These are phyloP conservation scores for Plicaturopsis crispa DNA, from an alignment of 768 basidiomycete genomes.

Conservation along the genomic window DNA sequence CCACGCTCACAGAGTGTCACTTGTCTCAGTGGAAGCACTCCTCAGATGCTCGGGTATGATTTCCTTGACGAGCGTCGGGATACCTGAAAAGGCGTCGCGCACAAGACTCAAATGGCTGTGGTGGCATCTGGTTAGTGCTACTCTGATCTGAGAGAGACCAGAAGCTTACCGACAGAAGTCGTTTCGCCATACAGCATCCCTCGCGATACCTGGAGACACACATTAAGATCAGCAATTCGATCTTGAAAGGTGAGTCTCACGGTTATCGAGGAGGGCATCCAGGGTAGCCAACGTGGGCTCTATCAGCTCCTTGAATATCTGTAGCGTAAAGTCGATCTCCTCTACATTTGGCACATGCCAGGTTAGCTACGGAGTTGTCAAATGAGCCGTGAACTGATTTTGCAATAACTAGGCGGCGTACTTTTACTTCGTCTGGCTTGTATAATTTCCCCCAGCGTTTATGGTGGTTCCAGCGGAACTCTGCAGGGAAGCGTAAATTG, in stretches of 20 bases:
- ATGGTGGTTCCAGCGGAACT: constrained; percentile 64
- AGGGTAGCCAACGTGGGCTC: constrained; percentile 54
- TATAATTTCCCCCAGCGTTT: constrained; percentile 78
- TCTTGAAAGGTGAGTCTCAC: constrained; percentile 20
- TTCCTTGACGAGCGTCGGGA: constrained; percentile 59
- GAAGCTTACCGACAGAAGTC: constrained; percentile 68
- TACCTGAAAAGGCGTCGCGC: constrained; percentile 68
- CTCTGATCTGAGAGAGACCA: background rate
- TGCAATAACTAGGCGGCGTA: constrained; percentile 21
- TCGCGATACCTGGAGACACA: constrained; percentile 26
- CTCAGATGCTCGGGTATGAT: constrained; percentile 42
- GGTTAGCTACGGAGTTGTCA: constrained; percentile 34
- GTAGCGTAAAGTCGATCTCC: constrained; percentile 72
- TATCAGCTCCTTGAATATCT: constrained; percentile 59
- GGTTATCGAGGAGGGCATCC: constrained; percentile 46
- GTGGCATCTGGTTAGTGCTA: background rate
- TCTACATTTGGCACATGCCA: constrained; percentile 71
- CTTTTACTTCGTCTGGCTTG: constrained; percentile 59
- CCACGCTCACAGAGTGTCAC: constrained; percentile 58
- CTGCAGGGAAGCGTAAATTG: constrained; percentile 34
- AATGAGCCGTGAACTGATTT: background rate
- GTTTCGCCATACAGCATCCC: constrained; percentile 69
- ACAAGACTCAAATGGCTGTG: constrained; percentile 61
- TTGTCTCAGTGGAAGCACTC: constrained; percentile 33
- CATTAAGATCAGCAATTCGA: constrained; percentile 1